phyloP scores from a whole-genome alignment of 306 rosid genomes.

The Dryas alaskensis region DNA sequence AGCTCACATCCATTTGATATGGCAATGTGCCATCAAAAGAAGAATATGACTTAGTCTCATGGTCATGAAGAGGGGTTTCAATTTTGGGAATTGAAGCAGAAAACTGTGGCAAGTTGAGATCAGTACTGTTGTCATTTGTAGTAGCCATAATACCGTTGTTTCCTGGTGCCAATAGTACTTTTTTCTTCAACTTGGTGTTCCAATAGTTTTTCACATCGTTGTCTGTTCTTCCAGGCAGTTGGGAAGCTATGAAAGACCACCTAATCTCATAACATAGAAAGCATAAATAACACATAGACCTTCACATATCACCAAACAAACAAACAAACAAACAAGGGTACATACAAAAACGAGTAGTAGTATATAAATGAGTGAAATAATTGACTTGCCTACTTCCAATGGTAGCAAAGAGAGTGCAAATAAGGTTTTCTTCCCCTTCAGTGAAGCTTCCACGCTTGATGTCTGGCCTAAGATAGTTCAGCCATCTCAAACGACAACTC shows the following conservation, averaged over 20 bases:
- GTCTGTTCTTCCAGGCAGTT: slow-evolving; percentile 51
- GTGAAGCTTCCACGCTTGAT: slow-evolving; percentile 51
- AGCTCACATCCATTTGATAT: background rate
- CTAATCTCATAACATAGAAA: slow-evolving; percentile 17
- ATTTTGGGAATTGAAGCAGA: slow-evolving; percentile 2
- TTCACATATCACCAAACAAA: background rate
- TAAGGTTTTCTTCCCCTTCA: slow-evolving; percentile 39
- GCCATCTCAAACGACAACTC: slow-evolving; percentile 56
- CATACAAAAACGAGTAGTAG: no score
- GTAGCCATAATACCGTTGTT: background rate
- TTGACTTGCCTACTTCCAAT: slow-evolving; percentile 47
- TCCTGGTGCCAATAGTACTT: background rate
- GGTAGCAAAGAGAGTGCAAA: slow-evolving; percentile 27
- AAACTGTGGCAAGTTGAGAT: slow-evolving; percentile 5
- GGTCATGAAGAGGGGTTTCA: slow-evolving; percentile 7
- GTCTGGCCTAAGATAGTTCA: slow-evolving; percentile 48
- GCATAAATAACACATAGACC: background rate
- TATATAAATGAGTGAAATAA: background rate
- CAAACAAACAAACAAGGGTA: no score
- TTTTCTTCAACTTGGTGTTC: slow-evolving; percentile 54
- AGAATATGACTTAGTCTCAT: slow-evolving; percentile 11
- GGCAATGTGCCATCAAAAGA: slow-evolving; percentile 16
- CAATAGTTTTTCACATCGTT: slow-evolving; percentile 50
- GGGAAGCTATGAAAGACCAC: slow-evolving; percentile 56
- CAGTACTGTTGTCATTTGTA: background rate